Evolutionary conservation across 495 filamentous ascomycete genomes (phyloP).

Genomic region (Aspergillus bertholletiae): DNA sequence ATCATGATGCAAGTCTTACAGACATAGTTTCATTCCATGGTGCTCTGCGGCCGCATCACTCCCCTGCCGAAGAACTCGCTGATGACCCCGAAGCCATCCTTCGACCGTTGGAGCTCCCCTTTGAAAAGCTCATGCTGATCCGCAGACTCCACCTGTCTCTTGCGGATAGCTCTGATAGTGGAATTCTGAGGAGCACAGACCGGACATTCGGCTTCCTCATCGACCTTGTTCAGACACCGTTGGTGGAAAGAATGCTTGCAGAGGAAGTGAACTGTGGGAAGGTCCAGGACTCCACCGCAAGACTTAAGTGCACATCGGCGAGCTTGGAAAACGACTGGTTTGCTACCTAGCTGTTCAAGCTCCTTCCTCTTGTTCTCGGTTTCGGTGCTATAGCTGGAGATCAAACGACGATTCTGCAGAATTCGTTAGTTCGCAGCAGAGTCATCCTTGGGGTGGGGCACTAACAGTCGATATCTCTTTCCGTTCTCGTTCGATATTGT

Average conservation of each 20-base stretch:
- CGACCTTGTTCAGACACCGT: conserved; percentile 67
- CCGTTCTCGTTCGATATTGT: conserved; percentile 83
- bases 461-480: conserved; percentile 71
- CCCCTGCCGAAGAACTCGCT: conserved; percentile 94
- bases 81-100: conserved; percentile 82
- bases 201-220: conserved; percentile 76
- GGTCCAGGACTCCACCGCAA: conserved; percentile 70
- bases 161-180: conserved; percentile 80
- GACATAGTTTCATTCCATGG: conserved; percentile 29
- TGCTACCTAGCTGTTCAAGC: conserved; percentile 67
- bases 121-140: conserved; percentile 89
- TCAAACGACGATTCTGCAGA: conserved; percentile 71
- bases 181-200: conserved; percentile 77
- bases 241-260: conserved; percentile 97
- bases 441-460: background rate
- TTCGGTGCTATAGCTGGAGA: conserved; percentile 80
- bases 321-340: conserved; percentile 86
- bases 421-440: conserved; percentile 11
- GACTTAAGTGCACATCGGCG: conserved; percentile 67
- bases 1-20: background rate
- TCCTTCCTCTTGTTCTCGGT: conserved; percentile 76
- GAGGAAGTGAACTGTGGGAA: conserved; percentile 90
- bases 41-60: conserved; percentile 63
- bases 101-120: conserved; percentile 71
- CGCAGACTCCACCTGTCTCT: conserved; percentile 81